phyloP scores from a whole-genome alignment of 768 basidiomycete genomes.

The Ramaria sp. region DNA sequence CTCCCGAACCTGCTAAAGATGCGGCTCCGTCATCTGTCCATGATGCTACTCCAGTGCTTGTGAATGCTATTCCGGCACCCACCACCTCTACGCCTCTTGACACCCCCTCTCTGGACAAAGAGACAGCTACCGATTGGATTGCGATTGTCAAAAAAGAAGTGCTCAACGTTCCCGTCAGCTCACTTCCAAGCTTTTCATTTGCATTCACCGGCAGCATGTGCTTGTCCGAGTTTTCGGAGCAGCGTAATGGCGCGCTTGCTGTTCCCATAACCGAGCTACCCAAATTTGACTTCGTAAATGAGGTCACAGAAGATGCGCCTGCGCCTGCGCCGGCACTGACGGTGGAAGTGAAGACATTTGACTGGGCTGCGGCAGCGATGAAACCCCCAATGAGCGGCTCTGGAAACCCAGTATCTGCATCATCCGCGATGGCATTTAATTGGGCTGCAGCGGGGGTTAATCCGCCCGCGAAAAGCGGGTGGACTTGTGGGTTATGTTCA shows the following conservation, averaged over 20 bases:
- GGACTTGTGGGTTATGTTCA: slow-evolving; percentile 8
- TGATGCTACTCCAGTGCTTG: too few relatives aligned
- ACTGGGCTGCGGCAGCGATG: slow-evolving; percentile 53
- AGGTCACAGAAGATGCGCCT: slow-evolving; percentile 1
- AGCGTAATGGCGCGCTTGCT: slow-evolving; percentile 27
- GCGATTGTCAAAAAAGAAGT: slow-evolving; percentile 15
- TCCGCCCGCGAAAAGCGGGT: too few relatives aligned
- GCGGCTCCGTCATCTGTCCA: too few relatives aligned
- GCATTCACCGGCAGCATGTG: slow-evolving; percentile 14
- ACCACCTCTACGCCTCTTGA: too few relatives aligned
- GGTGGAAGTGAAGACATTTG: slow-evolving; percentile 30
- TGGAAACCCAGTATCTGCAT: background rate
- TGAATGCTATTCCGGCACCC: too few relatives aligned
- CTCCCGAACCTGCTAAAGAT: too few relatives aligned
- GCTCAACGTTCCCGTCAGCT: slow-evolving; percentile 17
- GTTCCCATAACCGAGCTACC: slow-evolving; percentile 36
- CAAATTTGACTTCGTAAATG: slow-evolving; percentile 22
- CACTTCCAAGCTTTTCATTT: slow-evolving; percentile 20
- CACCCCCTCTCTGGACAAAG: slow-evolving; percentile 10
- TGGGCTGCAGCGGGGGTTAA: too few relatives aligned
- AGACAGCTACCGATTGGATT: slow-evolving; percentile 10
- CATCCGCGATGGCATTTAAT: slow-evolving; percentile 40
- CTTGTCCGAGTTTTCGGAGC: slow-evolving; percentile 7
- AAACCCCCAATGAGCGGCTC: slow-evolving; percentile 25
- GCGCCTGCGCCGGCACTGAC: slow-evolving; percentile 12